phyloP scores from a whole-genome alignment of 129 eudicot species.

The Gnaphalium uliginosum region DNA sequence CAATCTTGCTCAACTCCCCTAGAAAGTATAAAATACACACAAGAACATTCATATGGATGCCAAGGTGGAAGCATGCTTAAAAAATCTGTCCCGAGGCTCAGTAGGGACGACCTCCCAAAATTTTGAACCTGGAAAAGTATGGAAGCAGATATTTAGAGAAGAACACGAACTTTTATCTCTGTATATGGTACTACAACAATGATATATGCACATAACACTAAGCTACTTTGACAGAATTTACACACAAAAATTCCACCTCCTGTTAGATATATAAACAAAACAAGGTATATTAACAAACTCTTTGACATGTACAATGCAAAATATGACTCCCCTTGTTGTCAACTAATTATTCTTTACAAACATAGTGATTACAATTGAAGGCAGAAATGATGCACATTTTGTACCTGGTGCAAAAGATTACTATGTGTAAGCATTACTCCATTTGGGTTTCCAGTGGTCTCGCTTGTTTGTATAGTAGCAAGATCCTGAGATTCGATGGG shows the following conservation, averaged over 20 bases:
- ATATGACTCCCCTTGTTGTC: conserved; percentile 12
- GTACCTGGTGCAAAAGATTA: conserved; percentile 94
- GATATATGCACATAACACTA: too few species aligned
- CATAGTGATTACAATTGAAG: neutral
- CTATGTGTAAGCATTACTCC: conserved; percentile 94
- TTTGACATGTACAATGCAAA: conserved; percentile 9
- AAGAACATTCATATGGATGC: conserved; percentile 97
- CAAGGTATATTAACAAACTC: neutral
- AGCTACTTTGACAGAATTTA: neutral
- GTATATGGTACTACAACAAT: too few species aligned
- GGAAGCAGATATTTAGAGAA: neutral
- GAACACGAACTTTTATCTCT: neutral
- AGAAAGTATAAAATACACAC: conserved; percentile 79
- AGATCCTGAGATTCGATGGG: conserved; percentile 59
- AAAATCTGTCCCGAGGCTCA: conserved; percentile 84
- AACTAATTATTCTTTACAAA: neutral
- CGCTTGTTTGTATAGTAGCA: conserved; percentile 94
- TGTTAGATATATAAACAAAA: neutral
- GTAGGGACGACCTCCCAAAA: conserved; percentile 83
- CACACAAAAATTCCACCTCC: neutral
- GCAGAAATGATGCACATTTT: conserved; percentile 8
- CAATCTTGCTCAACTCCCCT: conserved; percentile 59
- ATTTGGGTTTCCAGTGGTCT: conserved; percentile 95
- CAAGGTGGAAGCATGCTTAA: conserved; percentile 98
- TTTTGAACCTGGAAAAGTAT: conserved; percentile 47